Conservation (phyloP, 139 green algal genomes). For the Chlorella sp. region DNA sequence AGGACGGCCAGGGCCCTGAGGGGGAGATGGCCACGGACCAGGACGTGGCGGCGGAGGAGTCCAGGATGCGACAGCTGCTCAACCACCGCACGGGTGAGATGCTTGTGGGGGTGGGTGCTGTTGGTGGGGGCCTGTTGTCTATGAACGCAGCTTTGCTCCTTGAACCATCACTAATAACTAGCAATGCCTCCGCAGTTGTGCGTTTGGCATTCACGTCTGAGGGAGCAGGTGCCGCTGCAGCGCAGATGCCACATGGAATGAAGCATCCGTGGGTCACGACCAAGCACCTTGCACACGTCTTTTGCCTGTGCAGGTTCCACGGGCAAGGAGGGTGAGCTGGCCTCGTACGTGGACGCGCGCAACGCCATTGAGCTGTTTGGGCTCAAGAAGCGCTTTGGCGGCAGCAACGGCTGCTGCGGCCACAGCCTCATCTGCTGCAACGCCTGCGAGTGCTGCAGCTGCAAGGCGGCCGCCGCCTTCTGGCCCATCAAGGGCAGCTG, state of each 20-base stretch:
- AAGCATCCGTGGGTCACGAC: too few relatives aligned
- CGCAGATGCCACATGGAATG: too few relatives aligned
- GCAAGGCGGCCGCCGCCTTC: conserved; percentile 29
- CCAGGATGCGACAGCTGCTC: conserved; percentile 50
- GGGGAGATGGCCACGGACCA: conserved; percentile 23
- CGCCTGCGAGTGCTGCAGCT: conserved; percentile 21
- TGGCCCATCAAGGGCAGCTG: conserved; percentile 77
- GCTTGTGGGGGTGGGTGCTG: too few relatives aligned
- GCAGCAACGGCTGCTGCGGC: conserved; percentile 25
- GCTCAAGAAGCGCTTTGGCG: conserved; percentile 45
- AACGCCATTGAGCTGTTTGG: conserved; percentile 80
- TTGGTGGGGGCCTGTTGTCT: too few relatives aligned
- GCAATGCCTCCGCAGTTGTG: too few relatives aligned
- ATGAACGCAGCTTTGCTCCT: too few relatives aligned
- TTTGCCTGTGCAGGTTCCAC: not conserved
- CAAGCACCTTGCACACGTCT: too few relatives aligned
- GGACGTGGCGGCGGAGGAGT: conserved; percentile 66
- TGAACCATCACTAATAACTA: too few relatives aligned
- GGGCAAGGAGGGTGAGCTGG: conserved; percentile 5
- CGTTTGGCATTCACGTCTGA: too few relatives aligned
- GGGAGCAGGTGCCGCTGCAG: too few relatives aligned
- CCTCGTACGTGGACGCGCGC: not conserved
- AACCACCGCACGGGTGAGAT: conserved; percentile 31
- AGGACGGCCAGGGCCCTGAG: conserved; percentile 5
- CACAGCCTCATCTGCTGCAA: conserved; percentile 14